A percentile compares a stretch with the other conserved stretches of the same genome.
Conservation (phyloP, 768 basidiomycete genomes). For the Lentinula detonsa region DNA sequence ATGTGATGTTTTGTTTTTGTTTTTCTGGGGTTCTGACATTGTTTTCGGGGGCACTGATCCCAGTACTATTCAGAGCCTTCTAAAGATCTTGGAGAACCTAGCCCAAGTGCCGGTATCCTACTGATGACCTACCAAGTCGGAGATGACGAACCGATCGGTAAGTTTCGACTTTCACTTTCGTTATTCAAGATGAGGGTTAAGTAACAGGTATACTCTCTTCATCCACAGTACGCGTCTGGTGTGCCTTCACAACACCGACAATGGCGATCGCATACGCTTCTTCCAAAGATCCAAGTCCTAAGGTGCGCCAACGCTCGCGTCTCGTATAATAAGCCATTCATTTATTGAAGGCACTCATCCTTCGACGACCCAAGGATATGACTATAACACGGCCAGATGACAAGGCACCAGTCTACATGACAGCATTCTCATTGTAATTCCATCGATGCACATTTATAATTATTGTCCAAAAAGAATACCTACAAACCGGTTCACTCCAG, state of each 20-base stretch:
- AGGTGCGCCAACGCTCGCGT: constrained; percentile 34
- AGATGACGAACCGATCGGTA: background rate
- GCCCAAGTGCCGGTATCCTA: constrained; percentile 57
- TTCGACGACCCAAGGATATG: constrained; percentile 29
- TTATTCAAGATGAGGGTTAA: background rate
- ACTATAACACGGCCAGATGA: constrained; percentile 9
- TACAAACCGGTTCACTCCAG: background rate
- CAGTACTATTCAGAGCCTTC: constrained; percentile 24
- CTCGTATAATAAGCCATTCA: background rate
- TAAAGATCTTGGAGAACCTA: constrained; percentile 28
- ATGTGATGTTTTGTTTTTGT: background rate
- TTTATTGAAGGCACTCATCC: constrained; percentile 28
- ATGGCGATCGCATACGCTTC: constrained; percentile 77
- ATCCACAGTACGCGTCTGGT: constrained; percentile 63
- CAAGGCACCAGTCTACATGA: constrained; percentile 47
- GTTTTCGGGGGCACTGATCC: background rate
- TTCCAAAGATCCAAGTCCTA: constrained; percentile 44
- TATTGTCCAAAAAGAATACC: background rate
- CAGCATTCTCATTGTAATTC: constrained; percentile 37
- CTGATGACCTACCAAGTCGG: constrained; percentile 34
- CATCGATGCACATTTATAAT: background rate
- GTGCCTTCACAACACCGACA: constrained; percentile 76
- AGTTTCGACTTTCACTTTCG: background rate
- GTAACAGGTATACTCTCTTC: background rate
- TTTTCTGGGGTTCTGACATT: background rate